Conservation (phyloP, 306 rosid species). For the Lathyrus sativus region DNA sequence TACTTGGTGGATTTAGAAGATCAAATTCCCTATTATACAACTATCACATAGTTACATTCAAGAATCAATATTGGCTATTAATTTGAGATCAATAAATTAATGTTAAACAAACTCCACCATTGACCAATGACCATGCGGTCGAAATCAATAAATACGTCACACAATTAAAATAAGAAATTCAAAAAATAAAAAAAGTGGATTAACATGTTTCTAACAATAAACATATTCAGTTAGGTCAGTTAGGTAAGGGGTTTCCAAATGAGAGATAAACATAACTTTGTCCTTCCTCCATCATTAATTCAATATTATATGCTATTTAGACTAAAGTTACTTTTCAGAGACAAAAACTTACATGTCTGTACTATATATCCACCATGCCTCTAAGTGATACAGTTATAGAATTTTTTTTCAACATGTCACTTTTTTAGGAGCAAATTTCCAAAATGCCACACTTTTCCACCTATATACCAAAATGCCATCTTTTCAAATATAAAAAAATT, state of each 20-base stretch:
- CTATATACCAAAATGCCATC: too few relatives aligned
- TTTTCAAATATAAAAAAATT: too few relatives aligned
- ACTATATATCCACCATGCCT: conserved; percentile 15
- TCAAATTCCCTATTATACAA: too few relatives aligned
- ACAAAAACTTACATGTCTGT: conserved; percentile 24
- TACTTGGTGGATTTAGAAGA: too few relatives aligned
- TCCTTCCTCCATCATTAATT: conserved; percentile 4
- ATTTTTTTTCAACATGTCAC: too few relatives aligned
- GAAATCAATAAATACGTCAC: background rate
- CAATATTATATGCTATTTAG: conserved; percentile 6
- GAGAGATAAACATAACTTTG: conserved; percentile 32
- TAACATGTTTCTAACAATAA: conserved; percentile 15
- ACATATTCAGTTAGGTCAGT: background rate
- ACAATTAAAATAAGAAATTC: too few relatives aligned
- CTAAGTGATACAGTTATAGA: background rate
- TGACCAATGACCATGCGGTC: background rate
- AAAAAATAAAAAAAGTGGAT: background rate
- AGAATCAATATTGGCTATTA: too few relatives aligned
- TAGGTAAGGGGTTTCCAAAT: conserved; percentile 30
- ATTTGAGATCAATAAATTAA: too few relatives aligned
- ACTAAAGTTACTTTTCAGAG: conserved; percentile 22
- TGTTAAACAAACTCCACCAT: too few relatives aligned
- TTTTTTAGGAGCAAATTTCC: too few relatives aligned
- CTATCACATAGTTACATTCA: background rate
- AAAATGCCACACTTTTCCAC: too few relatives aligned